Evolutionary conservation across 306 rosid genomes (phyloP).

Genomic region (Astragalus glycyphyllos): DNA sequence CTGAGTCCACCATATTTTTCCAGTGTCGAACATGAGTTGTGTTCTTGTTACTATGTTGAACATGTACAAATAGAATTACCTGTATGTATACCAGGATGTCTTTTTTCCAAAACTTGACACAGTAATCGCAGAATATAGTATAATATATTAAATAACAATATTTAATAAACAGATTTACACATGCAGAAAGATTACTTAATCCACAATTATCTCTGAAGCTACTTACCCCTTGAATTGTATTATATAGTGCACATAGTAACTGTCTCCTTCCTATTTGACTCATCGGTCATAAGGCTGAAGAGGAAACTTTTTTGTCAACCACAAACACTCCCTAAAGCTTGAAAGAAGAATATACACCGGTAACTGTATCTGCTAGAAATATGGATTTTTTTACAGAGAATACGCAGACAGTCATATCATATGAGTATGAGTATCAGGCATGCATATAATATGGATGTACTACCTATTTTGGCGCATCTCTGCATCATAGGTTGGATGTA

Average conservation of each 20-base stretch:
- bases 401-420: neutral
- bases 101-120: neutral
- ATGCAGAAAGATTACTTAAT: neutral
- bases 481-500: slow-evolving; percentile 24
- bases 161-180: neutral
- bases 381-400: neutral
- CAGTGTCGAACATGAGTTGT: neutral
- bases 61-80: slow-evolving; percentile 2
- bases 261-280: neutral
- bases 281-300: slow-evolving; percentile 19
- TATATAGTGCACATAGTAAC: slow-evolving; percentile 1
- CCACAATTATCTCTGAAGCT: slow-evolving; percentile 5
- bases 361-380: neutral
- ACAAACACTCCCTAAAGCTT: slow-evolving; percentile 4
- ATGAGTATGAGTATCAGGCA: neutral
- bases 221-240: neutral
- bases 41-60: neutral
- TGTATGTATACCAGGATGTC: neutral
- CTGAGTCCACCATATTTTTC: slow-evolving; percentile 1
- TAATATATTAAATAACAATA: neutral
- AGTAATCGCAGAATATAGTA: neutral
- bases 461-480: neutral
- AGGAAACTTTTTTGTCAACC: slow-evolving; percentile 1
- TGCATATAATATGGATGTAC: neutral
- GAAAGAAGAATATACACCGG: neutral